phyloP scores from a whole-genome alignment of 371 early-diverging fungal genomes.

The Funneliformis caledonium region DNA sequence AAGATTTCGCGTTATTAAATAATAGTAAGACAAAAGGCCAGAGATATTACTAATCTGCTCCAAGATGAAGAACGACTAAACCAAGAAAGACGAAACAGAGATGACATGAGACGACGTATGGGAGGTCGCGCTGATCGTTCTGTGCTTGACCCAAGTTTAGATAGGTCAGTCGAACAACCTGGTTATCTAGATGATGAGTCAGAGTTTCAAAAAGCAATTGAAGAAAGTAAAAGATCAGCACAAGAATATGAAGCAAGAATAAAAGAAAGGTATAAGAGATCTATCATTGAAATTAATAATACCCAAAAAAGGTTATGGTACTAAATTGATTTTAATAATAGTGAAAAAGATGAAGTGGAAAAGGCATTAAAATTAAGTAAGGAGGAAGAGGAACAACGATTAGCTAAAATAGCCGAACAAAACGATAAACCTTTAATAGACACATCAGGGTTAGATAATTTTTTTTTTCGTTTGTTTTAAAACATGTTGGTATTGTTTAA shows the following conservation, averaged over 20 bases:
- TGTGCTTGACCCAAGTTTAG: background rate
- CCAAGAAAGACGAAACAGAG: constrained; percentile 72
- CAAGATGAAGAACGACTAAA: constrained; percentile 79
- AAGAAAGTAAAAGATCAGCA: constrained; percentile 79
- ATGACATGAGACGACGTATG: constrained; percentile 70
- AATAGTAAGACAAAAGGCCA: constrained; percentile 91
- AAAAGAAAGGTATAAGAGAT: constrained; percentile 49
- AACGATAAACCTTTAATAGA: constrained; percentile 38
- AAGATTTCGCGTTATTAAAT: background rate
- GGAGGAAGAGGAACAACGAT: constrained; percentile 56
- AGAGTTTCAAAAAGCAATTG: constrained; percentile 82
- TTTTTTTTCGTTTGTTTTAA: constrained; percentile 5
- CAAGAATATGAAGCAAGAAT: constrained; percentile 58
- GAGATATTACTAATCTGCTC: constrained; percentile 84
- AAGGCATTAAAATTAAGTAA: constrained; percentile 67
- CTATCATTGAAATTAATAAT: constrained; percentile 49
- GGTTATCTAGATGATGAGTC: constrained; percentile 65
- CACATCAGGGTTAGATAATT: constrained; percentile 25
- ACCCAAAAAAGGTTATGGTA: constrained; percentile 44
- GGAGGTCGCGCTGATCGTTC: constrained; percentile 42
- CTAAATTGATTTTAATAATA: constrained; percentile 31
- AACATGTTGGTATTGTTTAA: background rate
- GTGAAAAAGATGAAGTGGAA: constrained; percentile 54
- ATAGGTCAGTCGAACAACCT: constrained; percentile 43
- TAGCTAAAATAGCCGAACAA: constrained; percentile 44